A percentile compares a stretch with the other conserved stretches of the same genome.
Evolutionary conservation across 1,284 basidiomycete species (phyloP).

Genomic region (Leccinum variabile): DNA sequence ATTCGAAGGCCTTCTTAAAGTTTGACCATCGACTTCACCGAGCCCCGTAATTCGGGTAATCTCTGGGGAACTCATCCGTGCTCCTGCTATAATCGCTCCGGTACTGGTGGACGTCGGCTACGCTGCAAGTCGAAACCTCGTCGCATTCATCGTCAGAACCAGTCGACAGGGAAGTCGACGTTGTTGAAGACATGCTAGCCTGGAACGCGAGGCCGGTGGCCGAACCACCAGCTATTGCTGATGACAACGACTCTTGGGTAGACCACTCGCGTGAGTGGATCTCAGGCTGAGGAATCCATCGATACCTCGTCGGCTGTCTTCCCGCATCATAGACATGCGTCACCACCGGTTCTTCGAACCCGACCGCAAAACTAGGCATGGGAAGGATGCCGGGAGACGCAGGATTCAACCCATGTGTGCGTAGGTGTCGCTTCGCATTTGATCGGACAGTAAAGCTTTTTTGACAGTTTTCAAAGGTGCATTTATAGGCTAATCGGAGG

Average conservation of each 20-base stretch:
- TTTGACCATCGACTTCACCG: slow-evolving; percentile 6
- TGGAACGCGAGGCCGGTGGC: slow-evolving; percentile 23
- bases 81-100: slow-evolving; percentile 11
- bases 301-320: slow-evolving; percentile 41
- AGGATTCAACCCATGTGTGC: slow-evolving; percentile 50
- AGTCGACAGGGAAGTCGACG: slow-evolving; percentile 26
- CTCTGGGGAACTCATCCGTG: slow-evolving; percentile 17
- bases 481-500: slow-evolving; percentile 47
- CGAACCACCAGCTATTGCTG: slow-evolving; percentile 19
- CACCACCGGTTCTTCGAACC: slow-evolving; percentile 46
- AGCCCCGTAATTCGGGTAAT: slow-evolving; percentile 15
- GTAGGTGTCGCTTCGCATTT: slow-evolving; percentile 60
- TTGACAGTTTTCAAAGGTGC: slow-evolving; percentile 47
- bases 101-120: slow-evolving; percentile 4
- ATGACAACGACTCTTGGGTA: slow-evolving; percentile 16
- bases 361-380: slow-evolving; percentile 40
- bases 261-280: slow-evolving; percentile 30
- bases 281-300: slow-evolving; percentile 44
- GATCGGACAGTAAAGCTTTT: slow-evolving; percentile 61
- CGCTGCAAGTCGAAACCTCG: slow-evolving; percentile 9
- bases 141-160: slow-evolving; percentile 32
- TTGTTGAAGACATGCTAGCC: slow-evolving; percentile 30
- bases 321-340: slow-evolving; percentile 44
- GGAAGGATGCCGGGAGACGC: slow-evolving; percentile 21
- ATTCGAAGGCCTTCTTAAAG: background rate